A percentile compares a stretch with the other conserved stretches of the same genome.
Conservation (phyloP, 305 asterid species). For the Rubia balearica region DNA sequence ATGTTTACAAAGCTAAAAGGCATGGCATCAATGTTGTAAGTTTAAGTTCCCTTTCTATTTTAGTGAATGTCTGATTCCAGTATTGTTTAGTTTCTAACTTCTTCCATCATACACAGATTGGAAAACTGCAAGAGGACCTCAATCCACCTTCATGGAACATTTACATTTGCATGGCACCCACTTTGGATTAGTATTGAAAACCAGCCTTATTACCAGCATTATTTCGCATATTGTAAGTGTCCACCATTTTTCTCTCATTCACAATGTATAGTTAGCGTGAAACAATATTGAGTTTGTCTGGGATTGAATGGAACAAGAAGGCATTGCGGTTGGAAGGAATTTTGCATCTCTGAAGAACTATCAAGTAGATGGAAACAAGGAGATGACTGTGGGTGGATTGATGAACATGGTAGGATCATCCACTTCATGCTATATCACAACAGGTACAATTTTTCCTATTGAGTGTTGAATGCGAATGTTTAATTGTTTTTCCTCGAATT, state of each 20-base stretch:
- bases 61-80: neutral
- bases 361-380: conserved; percentile 90
- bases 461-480: neutral
- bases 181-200: conserved; percentile 59
- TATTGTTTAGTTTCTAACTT: neutral
- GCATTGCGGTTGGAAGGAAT: conserved; percentile 87
- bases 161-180: conserved; percentile 53
- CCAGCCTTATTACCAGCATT: conserved; percentile 74
- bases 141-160: conserved; percentile 92
- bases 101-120: conserved; percentile 42
- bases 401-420: conserved; percentile 86
- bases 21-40: conserved; percentile 80
- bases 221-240: conserved; percentile 66
- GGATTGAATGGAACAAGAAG: conserved; percentile 45
- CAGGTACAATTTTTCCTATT: conserved; percentile 31
- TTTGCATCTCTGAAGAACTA: conserved; percentile 87
- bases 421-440: conserved; percentile 79
- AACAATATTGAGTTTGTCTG: neutral
- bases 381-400: conserved; percentile 79
- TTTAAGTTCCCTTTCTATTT: neutral
- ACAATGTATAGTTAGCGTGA: no score
- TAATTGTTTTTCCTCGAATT: neutral
- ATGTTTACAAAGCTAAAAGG: conserved; percentile 54
- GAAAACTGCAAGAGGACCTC: conserved; percentile 62
- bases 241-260: no score